phyloP scores from a whole-genome alignment of 306 rosid genomes.

The Glycine tomentella region DNA sequence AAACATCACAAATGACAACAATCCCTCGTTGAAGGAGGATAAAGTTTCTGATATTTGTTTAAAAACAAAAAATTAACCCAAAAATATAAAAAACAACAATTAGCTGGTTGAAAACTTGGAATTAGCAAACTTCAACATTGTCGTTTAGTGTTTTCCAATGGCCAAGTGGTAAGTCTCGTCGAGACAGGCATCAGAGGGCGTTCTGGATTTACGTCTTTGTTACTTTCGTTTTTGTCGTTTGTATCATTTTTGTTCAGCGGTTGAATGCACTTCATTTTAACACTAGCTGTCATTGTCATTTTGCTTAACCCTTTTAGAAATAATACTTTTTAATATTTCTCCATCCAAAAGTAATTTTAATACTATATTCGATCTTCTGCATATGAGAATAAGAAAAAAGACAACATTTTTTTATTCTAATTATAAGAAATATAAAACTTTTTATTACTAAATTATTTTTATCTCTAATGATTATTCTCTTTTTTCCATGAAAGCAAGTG shows the following conservation, averaged over 20 bases:
- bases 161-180: too few species aligned
- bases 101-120: background rate
- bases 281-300: background rate
- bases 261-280: background rate
- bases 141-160: background rate
- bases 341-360: background rate
- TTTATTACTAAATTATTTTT: too few species aligned
- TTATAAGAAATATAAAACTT: too few species aligned
- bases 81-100: background rate
- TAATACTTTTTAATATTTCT: background rate
- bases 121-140: background rate
- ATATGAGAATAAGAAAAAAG: too few species aligned
- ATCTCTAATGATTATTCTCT: too few species aligned
- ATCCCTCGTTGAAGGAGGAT: background rate
- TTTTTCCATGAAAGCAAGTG: too few species aligned
- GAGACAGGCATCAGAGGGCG: background rate
- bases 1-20: slow-evolving; percentile 3
- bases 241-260: background rate
- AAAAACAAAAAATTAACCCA: background rate
- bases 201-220: background rate
- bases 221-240: slow-evolving; percentile 18
- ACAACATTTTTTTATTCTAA: too few species aligned
- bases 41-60: background rate
- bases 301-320: background rate
- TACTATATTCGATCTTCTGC: background rate